Base-by-base conservation (phyloP, 2,329 filamentous ascomycete genomes). In the Zelopaecilomyces penicillatus region DNA sequence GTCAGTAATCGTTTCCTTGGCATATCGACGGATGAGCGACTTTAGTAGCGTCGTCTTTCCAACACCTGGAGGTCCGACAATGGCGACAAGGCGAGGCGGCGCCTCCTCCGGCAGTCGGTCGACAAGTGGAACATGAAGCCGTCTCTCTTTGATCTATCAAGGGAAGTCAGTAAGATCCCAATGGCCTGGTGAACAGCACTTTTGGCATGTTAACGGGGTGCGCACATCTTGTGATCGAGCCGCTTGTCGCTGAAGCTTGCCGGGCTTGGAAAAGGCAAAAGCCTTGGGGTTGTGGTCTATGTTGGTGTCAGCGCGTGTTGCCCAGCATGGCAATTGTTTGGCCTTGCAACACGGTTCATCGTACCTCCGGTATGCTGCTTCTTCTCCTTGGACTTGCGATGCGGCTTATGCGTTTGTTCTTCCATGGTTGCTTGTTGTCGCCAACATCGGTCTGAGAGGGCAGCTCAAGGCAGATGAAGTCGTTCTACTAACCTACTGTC, bases 11-110 rank as follows among this genome's bases (percentile, higher is more conserved):
- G 88, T 91, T 64, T 98, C 93, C 63, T 98, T 98, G 38, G 93
- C 87, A 70, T 97, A 97, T 63, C 93, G 78, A 54, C 88, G 83
- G 58, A 98, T 86, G 47, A 98, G 74, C 9, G 90, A 96, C 64
- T 97, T 98, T 62, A 97, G 81, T 33, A 97, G 75, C 0, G 91
- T 97, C 3, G 91, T 95, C 73, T 97, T 97, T 55, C 91, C 93
- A 40, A 90, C 91, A 48, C 93, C 93, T 1, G 93, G 88, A 45
- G 93, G 93, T 43, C 93, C 94, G 61, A 97, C 90, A 49, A 98
- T 90, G 49, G 88, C 82, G 56, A 97, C 91, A 46, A 98, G 82
- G 48, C 94, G 81, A 47, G 93, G 93, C 28, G 93, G 90, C 11
- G 93, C 86, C 70, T 97, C 93, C 66, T 97, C 91, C 53, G 93